These are phyloP conservation scores for Salmacisia buchloeana DNA, from an alignment of 1,284 basidiomycete genomes.

Conservation along the genomic window DNA sequence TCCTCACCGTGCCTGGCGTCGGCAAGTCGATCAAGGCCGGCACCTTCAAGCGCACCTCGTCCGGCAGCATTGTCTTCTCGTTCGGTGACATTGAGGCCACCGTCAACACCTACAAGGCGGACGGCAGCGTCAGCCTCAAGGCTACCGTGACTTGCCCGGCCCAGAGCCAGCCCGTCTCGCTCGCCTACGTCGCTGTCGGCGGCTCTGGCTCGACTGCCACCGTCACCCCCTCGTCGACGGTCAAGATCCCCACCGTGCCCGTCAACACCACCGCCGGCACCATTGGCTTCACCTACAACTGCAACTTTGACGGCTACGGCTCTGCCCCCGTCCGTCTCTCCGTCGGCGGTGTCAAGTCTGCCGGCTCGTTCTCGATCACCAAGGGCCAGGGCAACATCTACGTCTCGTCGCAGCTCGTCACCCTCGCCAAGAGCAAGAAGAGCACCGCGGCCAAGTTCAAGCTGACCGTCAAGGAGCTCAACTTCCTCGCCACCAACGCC, in stretches of 20 bases:
- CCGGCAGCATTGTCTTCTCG: constrained; percentile 5
- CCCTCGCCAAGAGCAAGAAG: neutral
- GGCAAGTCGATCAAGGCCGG: constrained; percentile 6
- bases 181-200: constrained; percentile 1
- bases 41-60: constrained; percentile 1
- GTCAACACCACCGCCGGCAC: constrained; percentile 4
- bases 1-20: neutral
- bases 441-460: neutral
- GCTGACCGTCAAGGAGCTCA: neutral
- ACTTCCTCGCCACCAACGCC: constrained; percentile 7
- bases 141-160: constrained; percentile 3
- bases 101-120: constrained; percentile 2
- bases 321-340: constrained; percentile 2
- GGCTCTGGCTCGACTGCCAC: constrained; percentile 7
- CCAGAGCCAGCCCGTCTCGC: constrained; percentile 4
- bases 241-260: constrained; percentile 3
- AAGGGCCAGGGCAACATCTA: constrained; percentile 8
- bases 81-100: constrained; percentile 7
- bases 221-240: neutral
- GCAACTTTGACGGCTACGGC: neutral
- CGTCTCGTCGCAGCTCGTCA: constrained; percentile 3
- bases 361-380: neutral
- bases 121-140: neutral
- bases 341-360: constrained; percentile 2
- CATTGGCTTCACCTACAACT: constrained; percentile 3